Evolutionary conservation across 805 yeast genomes (phyloP), one percentile per base, ranked within the genome.

Genomic region (Phaffomyces antillensis): DNA sequence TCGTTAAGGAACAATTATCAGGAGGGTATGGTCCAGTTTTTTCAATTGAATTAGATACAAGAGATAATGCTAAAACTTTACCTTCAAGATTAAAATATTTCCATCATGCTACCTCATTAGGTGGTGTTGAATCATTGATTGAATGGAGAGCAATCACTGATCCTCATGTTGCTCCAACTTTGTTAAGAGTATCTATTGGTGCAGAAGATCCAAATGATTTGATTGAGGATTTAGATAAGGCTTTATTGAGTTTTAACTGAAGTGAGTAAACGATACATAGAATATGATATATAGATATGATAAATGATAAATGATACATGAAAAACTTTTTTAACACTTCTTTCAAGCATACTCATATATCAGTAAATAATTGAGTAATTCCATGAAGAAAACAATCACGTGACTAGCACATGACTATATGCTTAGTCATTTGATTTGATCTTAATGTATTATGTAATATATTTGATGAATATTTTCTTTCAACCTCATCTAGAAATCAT

Each of bases 41-140:
- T 54, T 70, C 93, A 0, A 73, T 90, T 38, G 74, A 69, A 25
- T 66, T 86, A 28, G 53, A 60, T 7, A 56, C 68, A 11, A 73
- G 67, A 40, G 77, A 76, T 8, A 63, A 70, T 33, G 96, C 96
- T 0, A 76, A 72, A 51, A 44, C 54, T 10, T 67, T 90, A 15
- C 95, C 96, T 8, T 68, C 81, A 3, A 74, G 70, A 47, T 67
- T 88, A 47, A 75, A 77, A 52, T 76, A 75, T 51, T 88, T 89
- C 68, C 83, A 82, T 53, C 98, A 90, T 64, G 96, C 96, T 5
- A 89, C 96, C 0, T 87, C 96, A 3, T 69, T 91, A 25, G 97
- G 97, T 35, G 96, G 97, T 20, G 86, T 85, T 13, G 97, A 91
- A 64, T 83, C 95, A 39, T 68, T 89, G 57, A 79, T 90, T 46